Evolutionary conservation across 768 basidiomycete species (phyloP).

Genomic region (Suillus occidentalis): DNA sequence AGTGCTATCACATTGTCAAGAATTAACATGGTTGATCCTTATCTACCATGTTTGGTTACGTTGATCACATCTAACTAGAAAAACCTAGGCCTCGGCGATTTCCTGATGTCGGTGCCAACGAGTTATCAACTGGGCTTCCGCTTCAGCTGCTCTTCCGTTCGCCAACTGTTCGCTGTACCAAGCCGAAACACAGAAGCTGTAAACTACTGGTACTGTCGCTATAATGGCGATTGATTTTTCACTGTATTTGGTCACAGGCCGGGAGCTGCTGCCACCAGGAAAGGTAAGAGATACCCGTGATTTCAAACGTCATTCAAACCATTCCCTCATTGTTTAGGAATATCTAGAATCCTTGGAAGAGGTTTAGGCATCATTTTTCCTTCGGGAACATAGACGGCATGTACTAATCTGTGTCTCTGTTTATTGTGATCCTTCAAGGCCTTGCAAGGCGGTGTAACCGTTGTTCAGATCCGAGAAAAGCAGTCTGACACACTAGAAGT

Average conservation of each 20-base stretch:
- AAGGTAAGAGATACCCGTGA: conserved; percentile 47
- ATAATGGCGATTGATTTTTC: conserved; percentile 52
- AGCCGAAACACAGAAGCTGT: neutral
- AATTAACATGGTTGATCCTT: too few species aligned
- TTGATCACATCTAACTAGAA: too few species aligned
- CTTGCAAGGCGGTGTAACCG: conserved; percentile 81
- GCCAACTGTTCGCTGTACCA: neutral
- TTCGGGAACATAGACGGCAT: neutral
- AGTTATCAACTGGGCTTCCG: neutral
- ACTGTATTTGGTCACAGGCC: conserved; percentile 85
- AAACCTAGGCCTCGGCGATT: too few species aligned
- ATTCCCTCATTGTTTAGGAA: conserved; percentile 39
- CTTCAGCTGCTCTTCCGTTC: too few species aligned
- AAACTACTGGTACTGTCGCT: conserved; percentile 1
- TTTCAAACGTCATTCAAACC: conserved; percentile 5
- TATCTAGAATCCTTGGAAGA: conserved; percentile 77
- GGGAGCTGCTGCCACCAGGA: conserved; percentile 71
- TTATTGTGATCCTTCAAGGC: conserved; percentile 46
- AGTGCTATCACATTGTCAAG: too few species aligned
- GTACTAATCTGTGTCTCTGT: neutral
- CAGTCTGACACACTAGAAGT: conserved; percentile 78
- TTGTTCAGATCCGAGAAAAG: conserved; percentile 92
- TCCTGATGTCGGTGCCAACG: neutral
- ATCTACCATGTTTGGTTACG: too few species aligned
- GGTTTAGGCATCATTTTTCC: conserved; percentile 36